Evolutionary conservation across 441 rosid genomes (phyloP).

Genomic region (Mallotus repandus): DNA sequence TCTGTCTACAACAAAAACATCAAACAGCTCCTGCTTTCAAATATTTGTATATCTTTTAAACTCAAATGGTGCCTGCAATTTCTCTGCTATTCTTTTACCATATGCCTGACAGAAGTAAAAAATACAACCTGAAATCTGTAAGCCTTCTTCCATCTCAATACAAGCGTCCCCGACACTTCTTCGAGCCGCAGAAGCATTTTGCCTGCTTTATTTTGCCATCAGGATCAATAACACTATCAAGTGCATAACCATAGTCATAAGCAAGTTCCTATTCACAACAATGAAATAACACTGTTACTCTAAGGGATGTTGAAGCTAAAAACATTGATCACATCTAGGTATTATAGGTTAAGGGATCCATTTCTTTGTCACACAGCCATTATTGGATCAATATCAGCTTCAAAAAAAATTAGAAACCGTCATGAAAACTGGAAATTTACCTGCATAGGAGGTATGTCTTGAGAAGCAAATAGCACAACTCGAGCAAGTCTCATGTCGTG

Average conservation of each 20-base stretch:
- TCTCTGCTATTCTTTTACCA: no score
- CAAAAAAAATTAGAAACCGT: neutral
- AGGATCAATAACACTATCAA: constrained; percentile 71
- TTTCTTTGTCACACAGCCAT: neutral
- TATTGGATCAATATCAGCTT: neutral
- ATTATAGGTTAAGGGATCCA: no score
- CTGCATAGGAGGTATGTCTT: constrained; percentile 47
- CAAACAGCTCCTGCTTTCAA: no score
- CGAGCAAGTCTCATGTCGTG: constrained; percentile 46
- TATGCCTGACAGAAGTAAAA: no score
- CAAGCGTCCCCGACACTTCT: constrained; percentile 62
- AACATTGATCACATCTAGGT: neutral
- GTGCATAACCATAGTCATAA: constrained; percentile 73
- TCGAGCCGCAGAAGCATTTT: constrained; percentile 65
- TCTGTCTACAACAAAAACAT: no score
- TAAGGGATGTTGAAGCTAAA: neutral
- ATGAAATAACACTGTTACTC: no score
- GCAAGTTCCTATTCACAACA: constrained; percentile 56
- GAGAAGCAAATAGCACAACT: constrained; percentile 46
- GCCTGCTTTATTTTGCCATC: constrained; percentile 63
- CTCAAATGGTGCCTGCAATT: no score
- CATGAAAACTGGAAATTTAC: constrained; percentile 14
- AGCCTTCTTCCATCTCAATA: constrained; percentile 8
- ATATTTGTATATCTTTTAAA: no score
- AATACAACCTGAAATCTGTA: no score